Percentiles rank a stretch among this genome's conserved stretches.
Conservation (phyloP, 768 basidiomycete genomes). For the Lactarius quietus region DNA sequence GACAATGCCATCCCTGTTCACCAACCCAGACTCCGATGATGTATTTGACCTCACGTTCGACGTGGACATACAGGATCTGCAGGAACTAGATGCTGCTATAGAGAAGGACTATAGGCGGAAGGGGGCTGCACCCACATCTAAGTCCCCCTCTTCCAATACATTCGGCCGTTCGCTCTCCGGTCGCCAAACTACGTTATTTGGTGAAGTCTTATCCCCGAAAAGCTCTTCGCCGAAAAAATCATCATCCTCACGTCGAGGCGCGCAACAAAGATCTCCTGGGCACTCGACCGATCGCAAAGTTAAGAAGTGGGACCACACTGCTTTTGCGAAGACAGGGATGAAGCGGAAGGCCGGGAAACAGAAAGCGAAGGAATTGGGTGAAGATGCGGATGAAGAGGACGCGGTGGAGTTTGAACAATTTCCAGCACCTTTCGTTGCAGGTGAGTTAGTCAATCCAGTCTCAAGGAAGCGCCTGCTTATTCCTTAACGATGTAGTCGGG, state of each 20-base stretch:
- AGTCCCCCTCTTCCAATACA: slow-evolving; percentile 28
- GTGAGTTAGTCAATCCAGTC: slow-evolving; percentile 38
- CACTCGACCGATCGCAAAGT: slow-evolving; percentile 56
- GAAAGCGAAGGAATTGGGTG: slow-evolving; percentile 50
- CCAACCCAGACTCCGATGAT: slow-evolving; percentile 42
- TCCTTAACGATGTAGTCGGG: slow-evolving; percentile 15
- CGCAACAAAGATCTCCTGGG: slow-evolving; percentile 16
- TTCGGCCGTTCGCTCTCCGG: slow-evolving; percentile 35
- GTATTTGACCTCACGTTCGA: slow-evolving; percentile 43
- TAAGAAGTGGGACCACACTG: slow-evolving; percentile 91
- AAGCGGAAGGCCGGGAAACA: slow-evolving; percentile 47
- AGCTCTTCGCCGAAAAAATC: slow-evolving; percentile 31
- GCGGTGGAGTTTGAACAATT: slow-evolving; percentile 51
- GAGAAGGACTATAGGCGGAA: slow-evolving; percentile 45
- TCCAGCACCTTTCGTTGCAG: slow-evolving; percentile 69
- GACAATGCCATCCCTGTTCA: slow-evolving; percentile 13
- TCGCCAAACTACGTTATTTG: slow-evolving; percentile 64
- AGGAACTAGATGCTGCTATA: slow-evolving; percentile 50
- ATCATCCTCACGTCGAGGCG: neutral
- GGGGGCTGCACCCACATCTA: slow-evolving; percentile 39
- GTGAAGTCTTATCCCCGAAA: slow-evolving; percentile 45
- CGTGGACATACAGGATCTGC: slow-evolving; percentile 52
- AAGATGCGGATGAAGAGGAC: slow-evolving; percentile 43
- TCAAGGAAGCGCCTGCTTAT: slow-evolving; percentile 1
- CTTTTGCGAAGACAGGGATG: slow-evolving; percentile 72